Evolutionary conservation across 2,329 filamentous ascomycete species (phyloP), one percentile per base, ranked within the genome.

Genomic region (Cladosporium sp.): DNA sequence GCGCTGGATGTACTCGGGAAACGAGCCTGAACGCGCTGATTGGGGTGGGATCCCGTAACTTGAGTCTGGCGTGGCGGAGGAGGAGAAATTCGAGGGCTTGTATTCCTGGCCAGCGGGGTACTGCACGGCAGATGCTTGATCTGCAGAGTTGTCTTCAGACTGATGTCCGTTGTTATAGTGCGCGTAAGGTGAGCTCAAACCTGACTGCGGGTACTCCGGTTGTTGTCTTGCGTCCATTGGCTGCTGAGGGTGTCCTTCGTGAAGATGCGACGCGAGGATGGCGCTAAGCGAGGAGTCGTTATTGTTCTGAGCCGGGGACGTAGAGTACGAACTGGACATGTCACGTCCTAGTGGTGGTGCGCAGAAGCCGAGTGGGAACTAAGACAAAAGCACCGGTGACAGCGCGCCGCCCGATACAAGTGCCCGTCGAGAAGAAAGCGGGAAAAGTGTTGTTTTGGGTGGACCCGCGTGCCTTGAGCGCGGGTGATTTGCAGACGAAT

Each of bases 121-220:
- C 77, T 93, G 89, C 78, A 89, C 89, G 88, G 89, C 88, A 89
- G 91, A 90, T 78, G 88, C 83, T 83, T 90, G 90, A 88, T 96
- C 92, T 94, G 89, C 85, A 78, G 83, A 73, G 62, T 87, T 84
- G 75, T 83, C 86, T 88, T 95, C 90, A 91, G 91, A 92, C 81
- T 87, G 83, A 77, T 83, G 71, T 45, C 42, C 42, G 72, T 78
- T 77, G 69, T 73, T 73, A 68, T 80, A 81, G 61, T 77, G 73
- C 63, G 70, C 66, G 75, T 80, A 79, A 73, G 80, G 79, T 73
- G 75, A 75, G 73, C 71, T 76, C 77, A 79, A 78, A 79, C 78
- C 78, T 79, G 77, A 77, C 76, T 80, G 73, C 65, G 69, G 64
- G 68, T 79, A 80, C 58, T 79, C 77, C 51, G 25, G 51, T 68